Evolutionary conservation across 2,329 filamentous ascomycete genomes (phyloP), one percentile per base, ranked within the genome.

Genomic region (Graphium sp.): DNA sequence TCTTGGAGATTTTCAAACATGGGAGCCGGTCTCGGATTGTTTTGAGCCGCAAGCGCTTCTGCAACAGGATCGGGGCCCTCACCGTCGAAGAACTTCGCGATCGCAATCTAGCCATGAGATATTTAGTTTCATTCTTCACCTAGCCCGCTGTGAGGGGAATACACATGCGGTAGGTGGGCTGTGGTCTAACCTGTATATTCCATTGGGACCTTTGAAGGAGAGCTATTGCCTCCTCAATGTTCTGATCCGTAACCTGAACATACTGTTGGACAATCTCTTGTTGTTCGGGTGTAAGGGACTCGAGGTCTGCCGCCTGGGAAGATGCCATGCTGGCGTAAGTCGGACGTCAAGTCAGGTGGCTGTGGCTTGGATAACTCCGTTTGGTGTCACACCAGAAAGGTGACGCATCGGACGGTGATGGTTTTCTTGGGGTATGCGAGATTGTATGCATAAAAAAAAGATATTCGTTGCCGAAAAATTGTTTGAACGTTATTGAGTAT

Each of bases 11-110:
- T 91, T 44, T 91, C 79, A 38, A 77, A 71, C 37, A 81, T 64
- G 10, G 62, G 56, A 33, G 71, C 55, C 37, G 68, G 60, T 26
- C 70, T 68, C 12, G 76, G 74, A 22, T 72, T 60, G n/a, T 62
- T 52, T 34, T 74, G 62, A 6, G 66, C 62, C 27, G 74, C 66
- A 28, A 74, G 64, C 33, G 80, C 80, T 55, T 89, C 82, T 33
- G 79, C 77, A 12, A 87, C 58, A 9, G 72, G 77, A 47, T 92
- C 82, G 27, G 83, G 69, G 4, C 77, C 77, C 55, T 95, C 89
- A 40, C 89, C 89, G 44, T 98, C 89, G 49, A 94, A 98, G 67
- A 95, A 95, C 47, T 91, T 91, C 38, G 89, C 73, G 37, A 98
- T 87, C 33, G 89, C 87, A 42, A 95, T 93, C 76, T 94, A 46